Evolutionary conservation across 257 asterid species (phyloP).

Genomic region (Solanum tarapatanum): DNA sequence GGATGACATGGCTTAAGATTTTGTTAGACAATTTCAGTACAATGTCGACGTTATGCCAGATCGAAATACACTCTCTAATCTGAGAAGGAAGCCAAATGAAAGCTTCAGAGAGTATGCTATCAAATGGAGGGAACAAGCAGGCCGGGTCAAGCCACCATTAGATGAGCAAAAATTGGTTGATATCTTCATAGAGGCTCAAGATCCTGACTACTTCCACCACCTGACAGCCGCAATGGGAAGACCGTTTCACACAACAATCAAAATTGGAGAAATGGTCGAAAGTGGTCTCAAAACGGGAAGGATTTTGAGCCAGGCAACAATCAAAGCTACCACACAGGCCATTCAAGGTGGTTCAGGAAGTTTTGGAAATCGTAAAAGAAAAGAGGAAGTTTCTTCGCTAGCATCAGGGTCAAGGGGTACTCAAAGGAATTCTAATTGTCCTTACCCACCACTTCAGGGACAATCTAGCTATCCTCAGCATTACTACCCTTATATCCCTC

Average conservation of each 20-base stretch:
- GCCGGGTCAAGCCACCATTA: background rate
- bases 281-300: background rate
- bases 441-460: background rate
- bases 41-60: background rate
- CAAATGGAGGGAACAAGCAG: background rate
- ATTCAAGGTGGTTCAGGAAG: background rate
- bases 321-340: background rate
- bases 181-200: background rate
- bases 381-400: background rate
- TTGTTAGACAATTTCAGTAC: background rate
- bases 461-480: background rate
- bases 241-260: background rate
- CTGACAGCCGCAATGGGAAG: background rate
- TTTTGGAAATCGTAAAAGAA: background rate
- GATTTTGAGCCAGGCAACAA: background rate
- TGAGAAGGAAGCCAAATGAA: background rate
- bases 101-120: background rate
- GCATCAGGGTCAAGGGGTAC: background rate
- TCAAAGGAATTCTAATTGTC: background rate
- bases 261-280: background rate
- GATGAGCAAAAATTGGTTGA: background rate
- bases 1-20: background rate
- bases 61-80: background rate
- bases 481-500: background rate
- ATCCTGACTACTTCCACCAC: background rate